Evolutionary conservation across 1,284 basidiomycete genomes (phyloP), one percentile per base, ranked within the genome.

Genomic region (Naganishia liquefaciens): DNA sequence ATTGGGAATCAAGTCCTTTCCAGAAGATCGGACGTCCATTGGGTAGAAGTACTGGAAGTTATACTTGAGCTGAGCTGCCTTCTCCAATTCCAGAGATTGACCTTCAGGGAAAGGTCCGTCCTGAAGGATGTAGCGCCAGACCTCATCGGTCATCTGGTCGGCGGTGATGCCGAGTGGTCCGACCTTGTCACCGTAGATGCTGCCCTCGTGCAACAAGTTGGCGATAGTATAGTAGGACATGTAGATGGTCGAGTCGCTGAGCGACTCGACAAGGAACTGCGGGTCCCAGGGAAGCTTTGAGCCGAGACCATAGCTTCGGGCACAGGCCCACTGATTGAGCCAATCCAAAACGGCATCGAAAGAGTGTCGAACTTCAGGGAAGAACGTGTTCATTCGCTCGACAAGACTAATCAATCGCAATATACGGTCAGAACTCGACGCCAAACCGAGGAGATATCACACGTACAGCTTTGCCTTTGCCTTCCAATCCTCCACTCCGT

Each of bases 251-350:
- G 95, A 98, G 80, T 99, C 96, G 71, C 90, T 94, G 75, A 99
- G 80, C 73, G 91, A 93, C 80, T 99, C 96, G 57, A 99, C 93
- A 73, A 99, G 84, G 85, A 95, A 98, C 64, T 92, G 87, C 17
- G 88, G 90, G 77, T 99, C 95, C 94, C 95, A 99, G 1, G 96
- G 96, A 67, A 99, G 83, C 76, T 90, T 90, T 15, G 95, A 95
- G 39, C 96, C 96, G 68, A 99, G 84, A 68, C 96, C 96, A 78
- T 95, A 99, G 23, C 91, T 93, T 62, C 96, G 85, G 21, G 96
- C 95, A 77, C 96, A 99, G 2, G 96, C 96, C 96, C 96, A 99
- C 79, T 99, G 86, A 77, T 94, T 94, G 79, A 99, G 82, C 96
- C 96, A 99, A 57, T 86, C 88, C 73, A 99, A 83, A 21, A 91